Conservation (phyloP, 805 yeast species). For the Zygotorulaspora florentina region DNA sequence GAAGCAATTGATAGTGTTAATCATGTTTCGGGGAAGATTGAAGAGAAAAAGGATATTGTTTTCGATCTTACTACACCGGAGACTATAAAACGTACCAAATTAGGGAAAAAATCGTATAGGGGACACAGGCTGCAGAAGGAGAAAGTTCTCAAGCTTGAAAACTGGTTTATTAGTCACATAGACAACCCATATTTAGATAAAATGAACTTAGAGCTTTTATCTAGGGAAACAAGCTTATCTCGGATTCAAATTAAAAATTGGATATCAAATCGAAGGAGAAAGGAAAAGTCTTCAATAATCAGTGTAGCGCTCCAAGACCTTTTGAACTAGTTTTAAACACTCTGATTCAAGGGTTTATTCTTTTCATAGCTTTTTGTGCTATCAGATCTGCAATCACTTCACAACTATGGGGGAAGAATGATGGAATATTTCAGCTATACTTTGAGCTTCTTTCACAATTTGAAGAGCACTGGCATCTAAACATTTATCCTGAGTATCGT, state of each 20-base stretch:
- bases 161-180: conserved; percentile 17
- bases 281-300: conserved; percentile 12
- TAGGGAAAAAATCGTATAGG: conserved; percentile 12
- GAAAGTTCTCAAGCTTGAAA: conserved; percentile 14
- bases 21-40: neutral
- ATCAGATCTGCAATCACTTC: conserved; percentile 17
- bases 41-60: neutral
- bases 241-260: conserved; percentile 27
- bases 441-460: conserved; percentile 18
- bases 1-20: neutral
- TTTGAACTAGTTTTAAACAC: too few relatives aligned
- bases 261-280: conserved; percentile 29
- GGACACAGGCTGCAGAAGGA: conserved; percentile 22
- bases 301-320: conserved; percentile 1
- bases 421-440: conserved; percentile 19
- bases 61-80: conserved; percentile 20
- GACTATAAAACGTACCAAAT: conserved; percentile 10
- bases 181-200: conserved; percentile 21
- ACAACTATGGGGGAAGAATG: conserved; percentile 17
- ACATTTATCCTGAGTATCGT: conserved; percentile 16
- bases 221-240: conserved; percentile 16
- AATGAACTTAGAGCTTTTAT: conserved; percentile 8
- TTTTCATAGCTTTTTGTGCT: too few relatives aligned
- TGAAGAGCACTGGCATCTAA: conserved; percentile 15
- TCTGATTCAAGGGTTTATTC: too few relatives aligned